Evolutionary conservation across 768 basidiomycete genomes (phyloP), one percentile per base, ranked within the genome.

Genomic region (Pholiota molesta): DNA sequence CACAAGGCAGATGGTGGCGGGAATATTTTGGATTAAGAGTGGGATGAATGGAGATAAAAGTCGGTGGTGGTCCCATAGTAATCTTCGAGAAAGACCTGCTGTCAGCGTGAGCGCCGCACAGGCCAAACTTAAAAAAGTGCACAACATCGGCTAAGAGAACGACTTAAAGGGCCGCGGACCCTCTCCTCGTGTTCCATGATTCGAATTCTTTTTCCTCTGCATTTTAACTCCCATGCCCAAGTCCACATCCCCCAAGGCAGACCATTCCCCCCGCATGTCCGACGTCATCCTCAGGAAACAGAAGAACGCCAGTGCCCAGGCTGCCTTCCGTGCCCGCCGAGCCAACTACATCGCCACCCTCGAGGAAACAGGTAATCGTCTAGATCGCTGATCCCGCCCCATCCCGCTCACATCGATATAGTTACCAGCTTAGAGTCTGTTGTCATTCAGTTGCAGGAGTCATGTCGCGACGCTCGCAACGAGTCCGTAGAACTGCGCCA

Each of bases 221-320:
- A 82, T 84, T 85, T 82, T 85, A 83, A 83, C 35, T 37, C 80
- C 78, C 65, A 56, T 70, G 66, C 66, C 61, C 63, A 67, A 60
- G 70, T 66, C 70, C 65, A 70, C 70, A 65, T 69, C 62, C 74
- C 68, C 71, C 78, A 49, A 82, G 83, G 35, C 10, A 11, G 35
- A 37, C 35, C 35, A 37, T 16, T 37, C 35, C 35, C 35, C 35
- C 35, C 35, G 35, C 64, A 72, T 87, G 72, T 81, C 87, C 66
- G 89, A 91, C 74, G 83, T 89, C 13, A 87, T 88, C 35, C 80
- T 90, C 68, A 79, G 91, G 65, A 92, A 92, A 79, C 92, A 91
- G 81, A 94, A 94, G 79, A 94, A 94, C 69, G 92, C 92, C 37
- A 90, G 93, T 71, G 92, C 92, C 2, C 92, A 94, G 76, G 92